Evolutionary conservation across 352 stramenopile species (phyloP), one percentile per base, ranked within the genome.

Genomic region (Phytophthora rubi): DNA sequence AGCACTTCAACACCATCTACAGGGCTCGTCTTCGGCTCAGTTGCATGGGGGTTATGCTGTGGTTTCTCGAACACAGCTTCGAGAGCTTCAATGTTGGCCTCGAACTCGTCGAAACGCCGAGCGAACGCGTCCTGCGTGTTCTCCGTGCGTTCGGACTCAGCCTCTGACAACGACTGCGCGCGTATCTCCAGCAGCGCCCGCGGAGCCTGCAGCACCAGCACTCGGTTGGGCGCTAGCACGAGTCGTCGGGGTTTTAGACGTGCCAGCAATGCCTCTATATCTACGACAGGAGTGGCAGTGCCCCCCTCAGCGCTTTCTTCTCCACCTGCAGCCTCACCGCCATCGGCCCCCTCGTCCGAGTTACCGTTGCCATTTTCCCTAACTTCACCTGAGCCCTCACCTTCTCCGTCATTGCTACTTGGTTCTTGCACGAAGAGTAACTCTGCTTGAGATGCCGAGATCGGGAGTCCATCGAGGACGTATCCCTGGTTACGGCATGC

Each of bases 401-500:
- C 60, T 37, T 57, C 64, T 5, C 55, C 65, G 1, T 66, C 56
- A 28, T 63, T 53, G 21, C 8, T 62, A 5, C 42, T 69, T 10
- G 69, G 63, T 23, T 65, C 65, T 3, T 62, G 30, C 1, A 66
- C 72, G 49, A 92, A 93, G 10, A 93, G 68, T 47, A 65, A 70
- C 28, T 66, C 52, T 0, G 88, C 88, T 39, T 89, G 85, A 18
- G 73, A 69, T 16, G 80, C 66, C 3, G 80, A 82, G 15, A 76
- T 63, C 2, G 88, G 84, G 2, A 93, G 47, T 0, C 86, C 88
- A 39, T 96, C 88, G 7, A 96, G 70, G 18, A 97, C 89, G 54
- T 91, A 97, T 3, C 89, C 89, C 51, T 95, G 89, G 73, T 95
- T 96, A 6, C 81, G 85, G 42, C 85, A 95, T 53, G 66, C 57